Evolutionary conservation across 495 filamentous ascomycete genomes (phyloP), one percentile per base, ranked within the genome.

Genomic region (Apiosordaria backusii): DNA sequence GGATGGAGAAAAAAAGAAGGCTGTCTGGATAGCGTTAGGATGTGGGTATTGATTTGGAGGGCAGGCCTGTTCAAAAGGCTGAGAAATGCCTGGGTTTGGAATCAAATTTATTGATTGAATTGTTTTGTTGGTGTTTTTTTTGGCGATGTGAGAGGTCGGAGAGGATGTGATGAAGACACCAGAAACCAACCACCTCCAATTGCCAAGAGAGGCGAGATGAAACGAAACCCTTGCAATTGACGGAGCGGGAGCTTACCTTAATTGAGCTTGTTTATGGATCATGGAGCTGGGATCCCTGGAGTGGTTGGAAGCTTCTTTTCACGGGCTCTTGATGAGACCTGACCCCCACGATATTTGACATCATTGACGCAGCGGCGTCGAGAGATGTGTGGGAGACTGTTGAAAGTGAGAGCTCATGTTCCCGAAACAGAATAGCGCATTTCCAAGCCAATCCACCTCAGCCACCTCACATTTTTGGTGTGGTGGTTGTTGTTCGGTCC

Each of bases 241-340:
- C 2, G 27, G 59, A 9, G 57, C 24, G 59, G 29, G 59, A 35
- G 27, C 63, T 64, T 59, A 59, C 26, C 55, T 58, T 18, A 45
- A 16, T 64, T 57, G 53, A 50, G 63, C 54, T 24, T 59, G 62
- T 35, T 53, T 25, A 59, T 59, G 57, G 22, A 23, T 7, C 3
- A 7, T 57, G 53, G 53, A 21, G 1, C 10, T 21, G 24, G 61
- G 25, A 13, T 63, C 24, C 29, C 13, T 26, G 50, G 62, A 25
- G n/a, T n/a, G 62, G 53, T 57, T 57, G 26, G 57, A 23, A 26
- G 57, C 35, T 45, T 45, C 35, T 45, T 45, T 45, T 0, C 10
- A 45, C 35, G 27, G 7, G 27, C n/a, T n/a, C n/a, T n/a, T n/a
- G n/a, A n/a, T n/a, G n/a, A n/a, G n/a, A n/a, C n/a, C n/a, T n/a